These are phyloP conservation scores for Stephania yunnanensis DNA, from an alignment of 164 flowering plant genomes.

Conservation along the genomic window DNA sequence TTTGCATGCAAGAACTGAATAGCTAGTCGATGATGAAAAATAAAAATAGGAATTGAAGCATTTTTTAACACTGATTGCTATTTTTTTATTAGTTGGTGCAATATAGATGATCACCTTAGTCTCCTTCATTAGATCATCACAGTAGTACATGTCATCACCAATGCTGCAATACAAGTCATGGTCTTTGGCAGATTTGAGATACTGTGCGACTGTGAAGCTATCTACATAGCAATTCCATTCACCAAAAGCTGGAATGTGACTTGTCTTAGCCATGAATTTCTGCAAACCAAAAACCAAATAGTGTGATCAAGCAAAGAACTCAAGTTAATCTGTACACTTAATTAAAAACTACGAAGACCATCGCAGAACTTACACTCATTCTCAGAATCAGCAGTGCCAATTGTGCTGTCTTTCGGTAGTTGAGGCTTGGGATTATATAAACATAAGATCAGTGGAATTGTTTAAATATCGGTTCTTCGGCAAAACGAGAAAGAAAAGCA, in stretches of 20 bases:
- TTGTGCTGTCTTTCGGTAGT: background rate
- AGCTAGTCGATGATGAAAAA: no score
- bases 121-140: background rate
- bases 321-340: background rate
- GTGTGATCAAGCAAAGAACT: background rate
- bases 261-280: background rate
- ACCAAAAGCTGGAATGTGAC: background rate
- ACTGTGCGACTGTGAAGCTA: background rate
- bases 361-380: background rate
- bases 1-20: no score
- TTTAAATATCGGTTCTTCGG: background rate
- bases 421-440: background rate
- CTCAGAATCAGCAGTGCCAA: background rate
- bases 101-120: background rate
- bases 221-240: background rate
- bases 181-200: background rate
- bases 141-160: background rate
- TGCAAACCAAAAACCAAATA: background rate
- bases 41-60: no score
- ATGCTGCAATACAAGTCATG: background rate
- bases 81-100: no score
- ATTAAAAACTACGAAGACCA: background rate
- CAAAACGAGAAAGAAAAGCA: background rate
- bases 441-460: background rate
- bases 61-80: no score